Base-by-base conservation (phyloP, 805 yeast genomes). In the Schizosaccharomyces lindneri region DNA sequence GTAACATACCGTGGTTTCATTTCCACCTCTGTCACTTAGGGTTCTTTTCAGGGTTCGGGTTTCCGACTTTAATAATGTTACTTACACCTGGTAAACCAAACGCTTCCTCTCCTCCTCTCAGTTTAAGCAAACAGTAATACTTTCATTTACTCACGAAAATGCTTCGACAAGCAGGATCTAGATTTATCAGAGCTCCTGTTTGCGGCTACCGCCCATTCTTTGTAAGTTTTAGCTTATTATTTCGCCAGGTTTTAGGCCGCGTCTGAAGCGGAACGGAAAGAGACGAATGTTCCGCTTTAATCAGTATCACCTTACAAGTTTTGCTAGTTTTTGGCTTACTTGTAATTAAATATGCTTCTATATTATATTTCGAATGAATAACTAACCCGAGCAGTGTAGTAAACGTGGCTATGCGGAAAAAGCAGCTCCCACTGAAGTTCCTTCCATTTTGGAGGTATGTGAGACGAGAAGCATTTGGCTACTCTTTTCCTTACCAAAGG, bases 361-460 rank as follows among this genome's bases (percentile, higher is more conserved):
- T 9, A 11, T 36, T 36, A 2, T 36, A 36, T 6, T 36, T 3
- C 17, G 41, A 36, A 36, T 13, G 41, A 13, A 36, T 36, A 11
- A 11, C 41, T 36, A 36, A 36, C 41, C 41, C 41, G 11, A 36
- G 41, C 4, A 36, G 41, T 36, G 41, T 36, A 36, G 41, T 72
- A 80, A 84, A 69, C 83, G 88, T 73, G 83, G 95, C 78, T 87
- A 81, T 75, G 97, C 97, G 73, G 73, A 76, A 64, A 93, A 93
- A 83, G 93, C 97, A 73, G 88, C 95, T 70, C 97, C 99, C 75
- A 93, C 97, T 69, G 99, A 93, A 81, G 98, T 93, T 68, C 89
- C 98, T 69, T 87, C 97, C 65, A 93, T 93, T 79, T 83, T 93
- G 74, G 98, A 93, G 81, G 57, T 51, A 51, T 29, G 57, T 15